Base-by-base conservation (phyloP, 441 rosid species). In the Mallotus japonicus region DNA sequence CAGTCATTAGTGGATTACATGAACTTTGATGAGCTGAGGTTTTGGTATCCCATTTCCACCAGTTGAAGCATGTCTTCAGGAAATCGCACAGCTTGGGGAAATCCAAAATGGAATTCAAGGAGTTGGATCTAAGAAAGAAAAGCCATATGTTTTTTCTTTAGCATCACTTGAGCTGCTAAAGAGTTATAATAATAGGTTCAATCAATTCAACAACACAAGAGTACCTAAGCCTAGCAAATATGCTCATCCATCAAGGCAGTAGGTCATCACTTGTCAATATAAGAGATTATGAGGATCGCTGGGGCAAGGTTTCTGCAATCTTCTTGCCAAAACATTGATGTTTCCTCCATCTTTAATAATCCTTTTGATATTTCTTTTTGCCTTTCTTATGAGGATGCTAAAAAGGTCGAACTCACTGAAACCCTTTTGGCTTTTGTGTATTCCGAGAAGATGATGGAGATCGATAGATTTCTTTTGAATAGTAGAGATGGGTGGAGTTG, bases 201-300 rank as follows among this genome's bases (percentile, higher is more conserved):
- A 51, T 9, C 60, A 76, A 32, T 65, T 77, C 62, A 69, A 67
- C 0, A 55, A 73, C 51, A 82, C 73, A 22, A 69, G 70, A 71
- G 62, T 67, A 11, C 54, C 62, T 46, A 37, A 80, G 72, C 81
- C 61, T 17, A 66, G 68, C 42, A 73, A 6, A 60, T 74, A 62
- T 56, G 9, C 20, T 6, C 10, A 16, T 7, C 6, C 24, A 46
- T 40, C 20, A 44, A 67, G 15, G 42, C 13, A 8, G 57, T 16
- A 13, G 70, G 46, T 9, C 17, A 54, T 24, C 76, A 54, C 37
- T 49, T 83, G 56, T 87, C 90, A 0, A 68, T 82, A 0, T 86
- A 81, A 75, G 87, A 86, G 46, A 71, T 87, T 61, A 67, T 85
- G 37, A 84, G 84, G 68, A 49, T 86, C 28, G 91, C 91, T 14